These are phyloP conservation scores for Gossypium aridum DNA, from an alignment of 441 rosid genomes.

Conservation along the genomic window DNA sequence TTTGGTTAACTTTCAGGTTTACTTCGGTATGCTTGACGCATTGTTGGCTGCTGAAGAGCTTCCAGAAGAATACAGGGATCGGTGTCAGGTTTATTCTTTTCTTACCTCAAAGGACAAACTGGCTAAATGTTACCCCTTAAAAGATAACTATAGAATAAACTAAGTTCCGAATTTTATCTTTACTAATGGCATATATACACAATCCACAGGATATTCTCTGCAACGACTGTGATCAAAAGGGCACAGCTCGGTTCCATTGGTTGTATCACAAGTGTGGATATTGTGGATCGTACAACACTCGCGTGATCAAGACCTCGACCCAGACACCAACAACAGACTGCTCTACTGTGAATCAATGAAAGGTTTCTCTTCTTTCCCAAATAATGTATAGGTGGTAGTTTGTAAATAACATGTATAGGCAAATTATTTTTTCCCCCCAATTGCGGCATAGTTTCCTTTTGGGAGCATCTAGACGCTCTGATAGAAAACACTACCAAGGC, in stretches of 20 bases:
- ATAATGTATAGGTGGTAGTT: slow-evolving; percentile 7
- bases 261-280: slow-evolving; percentile 77
- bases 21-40: slow-evolving; percentile 77
- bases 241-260: slow-evolving; percentile 81
- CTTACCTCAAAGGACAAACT: neutral
- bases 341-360: slow-evolving; percentile 22
- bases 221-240: slow-evolving; percentile 82
- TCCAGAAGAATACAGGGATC: slow-evolving; percentile 59
- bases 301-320: slow-evolving; percentile 55
- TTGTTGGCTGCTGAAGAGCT: slow-evolving; percentile 67
- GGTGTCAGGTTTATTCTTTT: slow-evolving; percentile 42
- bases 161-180: neutral
- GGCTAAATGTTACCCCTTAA: neutral
- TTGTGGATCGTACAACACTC: slow-evolving; percentile 86
- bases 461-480: neutral
- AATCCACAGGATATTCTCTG: slow-evolving; percentile 67
- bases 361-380: neutral
- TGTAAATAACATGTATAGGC: slow-evolving; percentile 24
- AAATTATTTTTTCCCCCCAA: neutral
- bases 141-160: neutral
- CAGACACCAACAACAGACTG: slow-evolving; percentile 24
- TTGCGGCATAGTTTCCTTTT: neutral
- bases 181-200: neutral
- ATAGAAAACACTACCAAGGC: neutral
- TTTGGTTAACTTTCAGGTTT: slow-evolving; percentile 34